These are phyloP conservation scores for Eucalyptus albens DNA, from an alignment of 345 rosid species.

Conservation along the genomic window DNA sequence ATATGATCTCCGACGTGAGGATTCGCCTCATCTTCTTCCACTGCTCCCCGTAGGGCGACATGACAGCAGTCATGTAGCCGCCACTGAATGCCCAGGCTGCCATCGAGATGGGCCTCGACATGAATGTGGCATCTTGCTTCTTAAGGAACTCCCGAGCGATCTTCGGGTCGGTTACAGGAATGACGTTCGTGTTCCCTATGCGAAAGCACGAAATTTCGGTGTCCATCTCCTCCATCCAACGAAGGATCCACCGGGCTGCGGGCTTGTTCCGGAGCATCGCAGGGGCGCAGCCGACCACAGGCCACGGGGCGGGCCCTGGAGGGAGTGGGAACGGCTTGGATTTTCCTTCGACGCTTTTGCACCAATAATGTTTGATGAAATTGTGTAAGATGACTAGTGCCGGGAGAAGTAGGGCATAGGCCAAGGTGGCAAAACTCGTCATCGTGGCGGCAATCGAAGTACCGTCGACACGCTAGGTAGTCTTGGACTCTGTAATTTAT, in stretches of 20 bases:
- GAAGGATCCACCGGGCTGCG: neutral
- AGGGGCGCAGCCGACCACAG: neutral
- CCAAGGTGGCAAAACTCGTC: neutral
- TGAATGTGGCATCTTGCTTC: neutral
- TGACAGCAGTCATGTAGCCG: neutral
- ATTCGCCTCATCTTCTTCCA: constrained; percentile 40
- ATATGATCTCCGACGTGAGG: constrained; percentile 4
- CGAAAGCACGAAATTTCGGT: neutral
- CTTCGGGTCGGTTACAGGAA: neutral
- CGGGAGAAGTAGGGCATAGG: neutral
- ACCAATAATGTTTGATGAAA: neutral
- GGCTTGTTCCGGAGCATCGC: neutral
- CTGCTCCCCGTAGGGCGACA: constrained; percentile 22
- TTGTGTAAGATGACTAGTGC: neutral
- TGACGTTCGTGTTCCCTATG: neutral
- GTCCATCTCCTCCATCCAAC: neutral
- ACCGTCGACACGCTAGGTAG: neutral
- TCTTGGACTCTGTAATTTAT: neutral
- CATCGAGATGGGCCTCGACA: neutral
- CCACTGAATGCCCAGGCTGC: neutral
- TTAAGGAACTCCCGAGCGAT: neutral
- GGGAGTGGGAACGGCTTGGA: neutral
- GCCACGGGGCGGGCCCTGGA: neutral
- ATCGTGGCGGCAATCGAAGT: neutral
- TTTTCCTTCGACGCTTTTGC: neutral